Percentiles rank a stretch among this genome's conserved stretches.
These are phyloP conservation scores for Colletotrichum ledebouriae DNA, from an alignment of 2,329 filamentous ascomycete species.

Conservation along the genomic window DNA sequence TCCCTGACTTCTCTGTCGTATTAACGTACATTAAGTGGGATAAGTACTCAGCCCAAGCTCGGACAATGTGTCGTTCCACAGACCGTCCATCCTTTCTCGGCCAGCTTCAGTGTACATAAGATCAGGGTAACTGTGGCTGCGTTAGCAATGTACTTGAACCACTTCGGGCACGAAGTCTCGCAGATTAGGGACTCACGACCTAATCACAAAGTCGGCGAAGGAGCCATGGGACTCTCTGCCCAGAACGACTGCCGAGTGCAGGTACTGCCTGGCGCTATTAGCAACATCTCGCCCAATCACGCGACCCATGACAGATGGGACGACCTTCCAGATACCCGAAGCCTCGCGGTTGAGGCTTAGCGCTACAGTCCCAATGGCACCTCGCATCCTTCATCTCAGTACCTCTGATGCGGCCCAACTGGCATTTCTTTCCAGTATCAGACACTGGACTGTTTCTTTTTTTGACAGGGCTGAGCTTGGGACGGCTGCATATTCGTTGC, in stretches of 20 bases:
- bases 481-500: conserved; percentile 3
- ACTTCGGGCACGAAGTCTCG: background rate
- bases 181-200: conserved; percentile 44
- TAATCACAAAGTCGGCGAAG: conserved; percentile 44
- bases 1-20: background rate
- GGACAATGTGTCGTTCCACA: conserved; percentile 11
- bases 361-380: background rate
- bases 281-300: conserved; percentile 36
- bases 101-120: conserved; percentile 22
- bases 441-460: background rate
- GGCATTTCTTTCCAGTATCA: background rate
- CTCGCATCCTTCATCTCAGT: conserved; percentile 6
- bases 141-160: background rate
- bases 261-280: conserved; percentile 44
- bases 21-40: background rate
- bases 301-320: conserved; percentile 8
- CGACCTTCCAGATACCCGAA: conserved; percentile 11
- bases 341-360: conserved; percentile 30
- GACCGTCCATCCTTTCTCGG: background rate
- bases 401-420: background rate
- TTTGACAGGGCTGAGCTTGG: background rate
- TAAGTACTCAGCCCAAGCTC: background rate
- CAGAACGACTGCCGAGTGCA: conserved; percentile 43
- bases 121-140: background rate
- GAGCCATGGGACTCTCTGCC: conserved; percentile 46